A percentile compares a stretch with the other conserved stretches of the same genome.
phyloP scores from a whole-genome alignment of 306 rosid species.

The Clitoria ternatea region DNA sequence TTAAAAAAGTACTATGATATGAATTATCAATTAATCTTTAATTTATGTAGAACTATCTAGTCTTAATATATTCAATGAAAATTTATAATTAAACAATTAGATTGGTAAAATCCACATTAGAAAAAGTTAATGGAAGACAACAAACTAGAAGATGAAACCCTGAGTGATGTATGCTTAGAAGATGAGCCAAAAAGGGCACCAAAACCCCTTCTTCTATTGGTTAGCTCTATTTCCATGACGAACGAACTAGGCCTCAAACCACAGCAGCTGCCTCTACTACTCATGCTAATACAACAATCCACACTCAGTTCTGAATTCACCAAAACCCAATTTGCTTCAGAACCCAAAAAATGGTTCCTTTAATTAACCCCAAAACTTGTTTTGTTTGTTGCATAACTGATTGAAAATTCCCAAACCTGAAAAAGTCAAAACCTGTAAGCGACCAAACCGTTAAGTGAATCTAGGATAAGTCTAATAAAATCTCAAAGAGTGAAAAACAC shows the following conservation, averaged over 20 bases:
- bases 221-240: constrained; percentile 54
- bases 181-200: constrained; percentile 49
- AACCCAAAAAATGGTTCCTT: constrained; percentile 32
- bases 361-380: constrained; percentile 25
- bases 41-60: too few species aligned
- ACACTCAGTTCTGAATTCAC: constrained; percentile 21
- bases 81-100: too few species aligned
- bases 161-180: constrained; percentile 51
- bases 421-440: constrained; percentile 28
- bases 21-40: too few species aligned
- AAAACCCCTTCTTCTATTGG: constrained; percentile 30
- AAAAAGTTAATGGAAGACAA: too few species aligned
- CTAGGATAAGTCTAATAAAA: constrained; percentile 13
- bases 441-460: not conserved
- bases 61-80: too few species aligned
- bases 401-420: not conserved
- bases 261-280: constrained; percentile 33
- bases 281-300: constrained; percentile 39
- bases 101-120: too few species aligned
- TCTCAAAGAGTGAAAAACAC: too few species aligned
- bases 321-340: constrained; percentile 38
- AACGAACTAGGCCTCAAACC: constrained; percentile 46
- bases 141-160: constrained; percentile 70
- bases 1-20: too few species aligned
- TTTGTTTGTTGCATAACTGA: constrained; percentile 48